Percentiles rank a stretch among this genome's conserved stretches.
phyloP scores from a whole-genome alignment of 768 basidiomycete genomes.

The Tylopilus balloui region DNA sequence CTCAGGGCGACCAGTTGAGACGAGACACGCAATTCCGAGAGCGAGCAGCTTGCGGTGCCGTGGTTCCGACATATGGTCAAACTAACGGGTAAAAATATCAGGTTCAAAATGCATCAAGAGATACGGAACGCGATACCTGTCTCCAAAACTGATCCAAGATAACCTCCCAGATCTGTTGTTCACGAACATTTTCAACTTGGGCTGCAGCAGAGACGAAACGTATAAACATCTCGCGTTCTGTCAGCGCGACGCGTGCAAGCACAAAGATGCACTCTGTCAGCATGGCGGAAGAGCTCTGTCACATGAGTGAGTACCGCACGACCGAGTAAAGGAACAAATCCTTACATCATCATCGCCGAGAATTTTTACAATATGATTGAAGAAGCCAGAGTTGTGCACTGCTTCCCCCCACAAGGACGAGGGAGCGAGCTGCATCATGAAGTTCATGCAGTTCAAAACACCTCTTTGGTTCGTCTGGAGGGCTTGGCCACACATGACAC shows the following conservation, averaged over 20 bases:
- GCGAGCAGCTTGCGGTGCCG: conserved; percentile 79
- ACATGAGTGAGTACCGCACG: conserved; percentile 9
- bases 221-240: conserved; percentile 62
- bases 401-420: conserved; percentile 65
- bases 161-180: conserved; percentile 56
- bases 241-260: conserved; percentile 67
- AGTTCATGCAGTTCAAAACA: conserved; percentile 52
- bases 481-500: conserved; percentile 47
- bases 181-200: conserved; percentile 40
- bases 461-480: conserved; percentile 55
- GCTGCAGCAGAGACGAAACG: conserved; percentile 67
- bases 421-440: conserved; percentile 62
- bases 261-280: conserved; percentile 71
- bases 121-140: conserved; percentile 46
- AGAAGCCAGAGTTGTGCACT: conserved; percentile 71
- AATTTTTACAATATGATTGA: conserved; percentile 54
- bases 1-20: conserved; percentile 69
- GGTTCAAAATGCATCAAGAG: not conserved
- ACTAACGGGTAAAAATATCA: conserved; percentile 42
- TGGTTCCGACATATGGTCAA: conserved; percentile 87
- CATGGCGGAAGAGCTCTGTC: conserved; percentile 29
- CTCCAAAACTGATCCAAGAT: conserved; percentile 81
- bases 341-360: conserved; percentile 65
- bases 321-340: not conserved
- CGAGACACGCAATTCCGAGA: conserved; percentile 74